phyloP scores from a whole-genome alignment of 306 rosid genomes.

The Fragaria vesca region DNA sequence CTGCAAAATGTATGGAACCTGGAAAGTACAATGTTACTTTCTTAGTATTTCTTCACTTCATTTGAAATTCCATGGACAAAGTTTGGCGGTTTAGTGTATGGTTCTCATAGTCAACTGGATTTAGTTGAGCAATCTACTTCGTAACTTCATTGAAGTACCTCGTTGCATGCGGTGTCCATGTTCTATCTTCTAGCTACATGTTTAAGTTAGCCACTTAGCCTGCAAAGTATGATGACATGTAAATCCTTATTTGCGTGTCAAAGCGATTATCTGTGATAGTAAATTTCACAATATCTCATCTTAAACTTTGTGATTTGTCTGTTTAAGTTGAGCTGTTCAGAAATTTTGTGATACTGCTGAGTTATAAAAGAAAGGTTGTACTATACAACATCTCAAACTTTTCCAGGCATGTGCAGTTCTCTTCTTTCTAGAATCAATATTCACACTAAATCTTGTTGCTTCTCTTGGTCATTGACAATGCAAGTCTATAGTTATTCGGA shows the following conservation, averaged over 20 bases:
- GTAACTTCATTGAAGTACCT: constrained; percentile 14
- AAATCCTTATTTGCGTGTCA: not conserved
- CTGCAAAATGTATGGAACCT: constrained; percentile 17
- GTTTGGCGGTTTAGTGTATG: constrained; percentile 8
- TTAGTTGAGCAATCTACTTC: constrained; percentile 14
- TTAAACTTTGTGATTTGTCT: not conserved
- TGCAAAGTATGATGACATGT: not conserved
- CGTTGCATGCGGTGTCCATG: not conserved
- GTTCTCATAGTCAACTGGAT: not conserved
- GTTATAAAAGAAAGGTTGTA: not conserved
- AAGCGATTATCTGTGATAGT: not conserved
- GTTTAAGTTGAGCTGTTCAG: not conserved
- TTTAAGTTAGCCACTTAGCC: not conserved
- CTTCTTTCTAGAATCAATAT: not conserved
- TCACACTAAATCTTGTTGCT: not conserved
- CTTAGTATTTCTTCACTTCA: constrained; percentile 17
- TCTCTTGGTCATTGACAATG: not conserved
- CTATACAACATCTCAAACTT: no score
- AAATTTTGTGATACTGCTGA: not conserved
- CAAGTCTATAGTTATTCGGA: not conserved
- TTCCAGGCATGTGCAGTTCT: no score
- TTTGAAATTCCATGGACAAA: constrained; percentile 21
- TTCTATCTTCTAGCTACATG: not conserved
- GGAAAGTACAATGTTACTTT: not conserved
- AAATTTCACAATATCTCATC: not conserved